These are phyloP conservation scores for Pseudotulostoma volvatum DNA, from an alignment of 495 filamentous ascomycete species.

Conservation along the genomic window DNA sequence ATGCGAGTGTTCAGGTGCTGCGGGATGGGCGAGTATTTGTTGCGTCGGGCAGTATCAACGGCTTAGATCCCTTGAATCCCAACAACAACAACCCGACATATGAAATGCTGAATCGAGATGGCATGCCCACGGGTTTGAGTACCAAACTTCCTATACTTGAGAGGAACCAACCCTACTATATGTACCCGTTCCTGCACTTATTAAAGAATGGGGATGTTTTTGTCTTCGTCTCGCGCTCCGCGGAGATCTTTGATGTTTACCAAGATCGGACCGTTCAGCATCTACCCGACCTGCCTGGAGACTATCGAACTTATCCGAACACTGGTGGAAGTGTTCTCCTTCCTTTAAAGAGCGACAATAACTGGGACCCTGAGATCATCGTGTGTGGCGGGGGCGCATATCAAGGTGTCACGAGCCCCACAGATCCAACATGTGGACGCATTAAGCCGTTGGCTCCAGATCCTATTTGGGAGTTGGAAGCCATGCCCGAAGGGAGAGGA, in stretches of 20 bases:
- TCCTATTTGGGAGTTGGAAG: slow-evolving; percentile 44
- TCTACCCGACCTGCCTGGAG: slow-evolving; percentile 40
- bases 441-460: slow-evolving; percentile 35
- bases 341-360: slow-evolving; percentile 33
- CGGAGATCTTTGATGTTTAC: slow-evolving; percentile 37
- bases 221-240: slow-evolving; percentile 38
- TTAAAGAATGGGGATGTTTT: slow-evolving; percentile 39
- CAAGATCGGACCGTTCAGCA: slow-evolving; percentile 22
- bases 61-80: slow-evolving; percentile 36
- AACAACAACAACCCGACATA: slow-evolving; percentile 50
- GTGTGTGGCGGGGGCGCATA: slow-evolving; percentile 49
- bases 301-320: slow-evolving; percentile 47
- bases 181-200: slow-evolving; percentile 49
- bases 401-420: slow-evolving; percentile 43
- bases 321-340: slow-evolving; percentile 44
- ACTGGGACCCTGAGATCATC: slow-evolving; percentile 37
- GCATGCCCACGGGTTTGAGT: slow-evolving; percentile 25
- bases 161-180: slow-evolving; percentile 46
- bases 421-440: slow-evolving; percentile 41
- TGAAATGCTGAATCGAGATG: slow-evolving; percentile 34
- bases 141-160: slow-evolving; percentile 34
- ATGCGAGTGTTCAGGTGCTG: slow-evolving; percentile 42
- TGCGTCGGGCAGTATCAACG: slow-evolving; percentile 44
- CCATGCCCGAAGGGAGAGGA: slow-evolving; percentile 43
- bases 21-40: slow-evolving; percentile 40